Evolutionary conservation across 2,329 filamentous ascomycete species (phyloP).

Genomic region (Botrytis paeoniae): DNA sequence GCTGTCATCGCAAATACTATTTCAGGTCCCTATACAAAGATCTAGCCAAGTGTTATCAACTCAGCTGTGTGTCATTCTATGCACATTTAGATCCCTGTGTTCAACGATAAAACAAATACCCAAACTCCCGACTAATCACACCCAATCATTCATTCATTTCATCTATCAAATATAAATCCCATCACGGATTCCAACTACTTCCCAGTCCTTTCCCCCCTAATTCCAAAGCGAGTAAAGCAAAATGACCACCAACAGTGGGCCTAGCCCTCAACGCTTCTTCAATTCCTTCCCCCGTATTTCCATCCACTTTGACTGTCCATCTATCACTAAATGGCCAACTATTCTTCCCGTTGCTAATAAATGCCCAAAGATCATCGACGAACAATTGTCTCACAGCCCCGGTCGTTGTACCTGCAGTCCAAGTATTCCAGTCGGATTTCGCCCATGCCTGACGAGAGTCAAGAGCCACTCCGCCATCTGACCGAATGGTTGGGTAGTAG

Average conservation of each 20-base stretch:
- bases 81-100: not conserved
- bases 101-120: not conserved
- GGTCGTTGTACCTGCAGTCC: conserved; percentile 25
- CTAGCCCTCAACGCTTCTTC: conserved; percentile 61
- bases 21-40: no score
- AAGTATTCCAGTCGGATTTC: conserved; percentile 47
- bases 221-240: conserved; percentile 63
- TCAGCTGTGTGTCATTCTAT: not conserved
- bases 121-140: not conserved
- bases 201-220: conserved; percentile 5
- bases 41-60: not conserved
- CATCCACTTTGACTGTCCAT: not conserved
- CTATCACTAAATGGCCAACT: conserved; percentile 5
- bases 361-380: conserved; percentile 2
- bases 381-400: not conserved
- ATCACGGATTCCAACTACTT: not conserved
- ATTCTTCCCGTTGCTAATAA: conserved; percentile 12
- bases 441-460: conserved; percentile 42
- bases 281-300: not conserved
- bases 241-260: conserved; percentile 75
- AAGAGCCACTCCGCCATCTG: conserved; percentile 41
- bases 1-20: not conserved
- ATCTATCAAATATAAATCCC: not conserved
- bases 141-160: not conserved
- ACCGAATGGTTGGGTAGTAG: conserved; percentile 41